These are phyloP conservation scores for Trypanosoma platydactyli DNA, from an alignment of 208 protist genomes.

Conservation along the genomic window DNA sequence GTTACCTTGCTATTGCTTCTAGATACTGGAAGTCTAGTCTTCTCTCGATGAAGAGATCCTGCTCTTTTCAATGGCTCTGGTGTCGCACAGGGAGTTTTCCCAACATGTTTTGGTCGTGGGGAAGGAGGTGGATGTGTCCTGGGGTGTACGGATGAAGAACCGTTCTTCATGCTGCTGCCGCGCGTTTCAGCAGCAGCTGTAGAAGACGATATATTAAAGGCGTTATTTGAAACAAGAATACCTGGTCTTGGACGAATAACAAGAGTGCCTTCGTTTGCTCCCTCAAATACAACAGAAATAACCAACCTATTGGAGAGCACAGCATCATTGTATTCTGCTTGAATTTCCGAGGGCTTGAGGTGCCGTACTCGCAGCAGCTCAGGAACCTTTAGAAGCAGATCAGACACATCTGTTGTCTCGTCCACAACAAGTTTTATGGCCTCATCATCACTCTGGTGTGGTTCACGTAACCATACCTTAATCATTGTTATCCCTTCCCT, in stretches of 20 bases:
- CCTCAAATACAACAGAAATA: conserved; percentile 25
- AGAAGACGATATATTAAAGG: conserved; percentile 1
- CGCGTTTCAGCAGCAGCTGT: not conserved
- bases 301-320: conserved; percentile 27
- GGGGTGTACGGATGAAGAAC: not conserved
- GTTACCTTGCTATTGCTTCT: not conserved
- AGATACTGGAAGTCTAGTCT: not conserved
- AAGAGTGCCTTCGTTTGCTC: conserved; percentile 22
- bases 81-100: conserved; percentile 50
- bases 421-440: conserved; percentile 34
- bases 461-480: conserved; percentile 33
- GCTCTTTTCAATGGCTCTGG: conserved; percentile 3
- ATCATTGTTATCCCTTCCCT: conserved; percentile 5
- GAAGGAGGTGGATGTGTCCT: conserved; percentile 9
- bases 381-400: conserved; percentile 31
- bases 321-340: conserved; percentile 22
- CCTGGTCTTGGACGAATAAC: conserved; percentile 28
- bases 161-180: not conserved
- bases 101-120: conserved; percentile 34
- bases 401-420: conserved; percentile 31
- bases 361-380: conserved; percentile 28
- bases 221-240: conserved; percentile 6
- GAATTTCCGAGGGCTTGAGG: conserved; percentile 34
- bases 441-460: conserved; percentile 33
- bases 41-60: not conserved